phyloP scores from a whole-genome alignment of 1,284 basidiomycete genomes.

The Puccinia horiana region DNA sequence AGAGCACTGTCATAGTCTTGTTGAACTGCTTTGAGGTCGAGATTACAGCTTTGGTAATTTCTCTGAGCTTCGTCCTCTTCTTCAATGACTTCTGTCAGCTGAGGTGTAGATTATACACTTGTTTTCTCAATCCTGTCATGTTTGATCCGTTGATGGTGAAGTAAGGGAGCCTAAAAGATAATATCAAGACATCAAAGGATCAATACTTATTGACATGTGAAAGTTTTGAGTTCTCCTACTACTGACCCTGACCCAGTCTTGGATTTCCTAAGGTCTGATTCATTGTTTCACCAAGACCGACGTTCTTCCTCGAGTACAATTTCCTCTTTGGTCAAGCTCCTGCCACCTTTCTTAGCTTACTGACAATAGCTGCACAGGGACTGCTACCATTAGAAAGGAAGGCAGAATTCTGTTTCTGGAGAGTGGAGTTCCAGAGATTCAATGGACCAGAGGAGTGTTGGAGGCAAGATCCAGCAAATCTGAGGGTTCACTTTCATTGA shows the following conservation, averaged over 20 bases:
- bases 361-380: conserved; percentile 80
- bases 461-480: conserved; percentile 34
- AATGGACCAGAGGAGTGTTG: conserved; percentile 32
- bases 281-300: conserved; percentile 74
- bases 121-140: conserved; percentile 77
- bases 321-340: conserved; percentile 84
- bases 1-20: conserved; percentile 64
- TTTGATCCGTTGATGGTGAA: conserved; percentile 80
- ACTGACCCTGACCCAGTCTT: conserved; percentile 81
- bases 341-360: conserved; percentile 73
- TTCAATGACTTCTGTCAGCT: conserved; percentile 72
- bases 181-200: conserved; percentile 9
- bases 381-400: conserved; percentile 28
- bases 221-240: background rate
- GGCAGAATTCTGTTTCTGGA: background rate
- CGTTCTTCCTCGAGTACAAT: conserved; percentile 79
- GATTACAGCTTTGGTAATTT: conserved; percentile 50
- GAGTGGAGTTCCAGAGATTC: conserved; percentile 48
- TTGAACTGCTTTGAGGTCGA: conserved; percentile 53
- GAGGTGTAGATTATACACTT: conserved; percentile 72
- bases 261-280: conserved; percentile 73
- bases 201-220: background rate
- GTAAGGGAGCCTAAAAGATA: conserved; percentile 71
- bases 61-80: conserved; percentile 65
- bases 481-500: conserved; percentile 13